Evolutionary conservation across 2,329 filamentous ascomycete genomes (phyloP).

Genomic region (Phoma herbarum): DNA sequence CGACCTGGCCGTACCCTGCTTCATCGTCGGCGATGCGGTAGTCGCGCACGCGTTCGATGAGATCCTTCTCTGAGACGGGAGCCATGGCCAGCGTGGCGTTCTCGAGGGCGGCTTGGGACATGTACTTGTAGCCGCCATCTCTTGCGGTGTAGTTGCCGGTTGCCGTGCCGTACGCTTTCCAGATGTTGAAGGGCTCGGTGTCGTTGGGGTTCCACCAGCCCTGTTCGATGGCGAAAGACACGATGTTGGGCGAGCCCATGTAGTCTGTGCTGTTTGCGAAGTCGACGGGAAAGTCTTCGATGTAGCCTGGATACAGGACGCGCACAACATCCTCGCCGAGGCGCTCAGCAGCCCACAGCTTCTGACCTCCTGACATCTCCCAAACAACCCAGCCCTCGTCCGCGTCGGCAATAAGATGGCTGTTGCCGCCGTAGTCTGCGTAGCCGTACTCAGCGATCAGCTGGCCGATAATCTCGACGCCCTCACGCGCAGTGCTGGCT

Average conservation of each 20-base stretch:
- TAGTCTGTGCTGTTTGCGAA: conserved; percentile 43
- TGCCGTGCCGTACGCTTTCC: conserved; percentile 46
- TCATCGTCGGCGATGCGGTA: conserved; percentile 49
- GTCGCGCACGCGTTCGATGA: conserved; percentile 54
- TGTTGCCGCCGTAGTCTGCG: conserved; percentile 56
- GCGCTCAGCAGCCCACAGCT: conserved; percentile 49
- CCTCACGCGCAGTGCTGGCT: conserved; percentile 53
- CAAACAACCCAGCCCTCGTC: conserved; percentile 50
- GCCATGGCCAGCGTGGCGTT: conserved; percentile 53
- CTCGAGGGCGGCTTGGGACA: conserved; percentile 49
- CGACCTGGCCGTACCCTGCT: conserved; percentile 50
- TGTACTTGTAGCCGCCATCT: conserved; percentile 50
- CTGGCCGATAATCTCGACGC: conserved; percentile 55
- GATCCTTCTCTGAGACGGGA: conserved; percentile 60
- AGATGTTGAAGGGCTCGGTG: conserved; percentile 48
- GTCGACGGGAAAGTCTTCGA: conserved; percentile 48
- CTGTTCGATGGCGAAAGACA: conserved; percentile 47
- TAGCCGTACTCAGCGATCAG: conserved; percentile 54
- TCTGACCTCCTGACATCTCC: conserved; percentile 47
- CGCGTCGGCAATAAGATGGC: conserved; percentile 54
- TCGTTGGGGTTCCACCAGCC: conserved; percentile 48
- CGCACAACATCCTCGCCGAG: conserved; percentile 43
- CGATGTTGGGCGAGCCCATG: conserved; percentile 47
- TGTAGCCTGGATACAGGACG: conserved; percentile 50
- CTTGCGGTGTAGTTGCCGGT: conserved; percentile 41